Conservation (phyloP, 2,329 filamentous ascomycete species). For the Xylaria multiplex region DNA sequence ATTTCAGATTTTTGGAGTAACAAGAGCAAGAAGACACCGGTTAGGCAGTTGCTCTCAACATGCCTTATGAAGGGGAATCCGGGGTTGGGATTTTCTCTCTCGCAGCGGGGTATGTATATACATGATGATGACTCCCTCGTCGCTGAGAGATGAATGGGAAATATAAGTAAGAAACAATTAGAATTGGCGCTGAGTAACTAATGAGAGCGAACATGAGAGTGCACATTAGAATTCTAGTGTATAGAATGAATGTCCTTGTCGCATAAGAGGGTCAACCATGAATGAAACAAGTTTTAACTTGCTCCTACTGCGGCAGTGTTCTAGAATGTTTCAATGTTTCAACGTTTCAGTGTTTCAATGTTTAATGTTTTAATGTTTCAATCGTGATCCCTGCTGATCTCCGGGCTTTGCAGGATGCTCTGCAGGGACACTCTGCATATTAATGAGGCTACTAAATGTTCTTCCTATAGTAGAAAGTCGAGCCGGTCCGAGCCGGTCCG, state of each 20-base stretch:
- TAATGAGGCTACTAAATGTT: not conserved
- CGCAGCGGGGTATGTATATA: no score
- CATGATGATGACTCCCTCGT: no score
- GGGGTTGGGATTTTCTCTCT: not conserved
- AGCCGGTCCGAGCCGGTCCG: slow-evolving; percentile 17
- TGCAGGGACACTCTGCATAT: not conserved
- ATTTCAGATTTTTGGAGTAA: no score
- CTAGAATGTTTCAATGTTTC: slow-evolving; percentile 13
- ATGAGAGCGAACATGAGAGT: not conserved
- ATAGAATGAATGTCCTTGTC: no score
- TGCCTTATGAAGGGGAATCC: no score
- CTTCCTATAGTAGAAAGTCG: not conserved
- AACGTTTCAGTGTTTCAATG: not conserved
- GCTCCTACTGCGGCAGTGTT: slow-evolving; percentile 21
- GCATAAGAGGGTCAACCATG: slow-evolving; percentile 6
- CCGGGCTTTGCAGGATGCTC: not conserved
- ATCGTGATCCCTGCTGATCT: slow-evolving; percentile 2
- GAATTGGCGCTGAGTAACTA: not conserved
- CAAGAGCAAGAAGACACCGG: no score
- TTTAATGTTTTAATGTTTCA: not conserved
- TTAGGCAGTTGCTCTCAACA: no score
- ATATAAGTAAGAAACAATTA: not conserved
- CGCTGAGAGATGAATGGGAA: not conserved
- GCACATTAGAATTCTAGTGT: no score
- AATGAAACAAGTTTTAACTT: slow-evolving; percentile 15